These are phyloP conservation scores for Pythium apleroticum DNA, from an alignment of 352 stramenopile species.

Conservation along the genomic window DNA sequence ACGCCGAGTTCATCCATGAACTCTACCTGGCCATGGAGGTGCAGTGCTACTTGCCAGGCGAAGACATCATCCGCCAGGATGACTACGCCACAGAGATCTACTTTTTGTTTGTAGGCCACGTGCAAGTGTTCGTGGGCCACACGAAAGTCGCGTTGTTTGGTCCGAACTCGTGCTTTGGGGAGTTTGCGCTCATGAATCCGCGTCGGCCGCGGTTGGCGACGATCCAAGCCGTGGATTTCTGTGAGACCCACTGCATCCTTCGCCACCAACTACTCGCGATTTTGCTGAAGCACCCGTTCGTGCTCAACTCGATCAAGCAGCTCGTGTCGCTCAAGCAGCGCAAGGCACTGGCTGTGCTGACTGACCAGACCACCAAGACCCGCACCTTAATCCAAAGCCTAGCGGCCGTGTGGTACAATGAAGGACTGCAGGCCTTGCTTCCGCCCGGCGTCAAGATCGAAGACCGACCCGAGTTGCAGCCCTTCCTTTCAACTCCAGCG, in stretches of 20 bases:
- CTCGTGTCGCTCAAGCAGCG: constrained; percentile 48
- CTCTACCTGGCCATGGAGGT: constrained; percentile 76
- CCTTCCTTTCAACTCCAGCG: constrained; percentile 27
- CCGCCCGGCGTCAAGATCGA: constrained; percentile 34
- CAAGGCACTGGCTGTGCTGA: constrained; percentile 57
- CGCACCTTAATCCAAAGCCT: constrained; percentile 63
- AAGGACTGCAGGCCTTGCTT: constrained; percentile 50
- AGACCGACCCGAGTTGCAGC: constrained; percentile 42
- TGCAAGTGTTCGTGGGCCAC: constrained; percentile 68
- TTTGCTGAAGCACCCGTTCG: constrained; percentile 53
- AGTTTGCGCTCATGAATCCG: constrained; percentile 81
- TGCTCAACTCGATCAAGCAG: constrained; percentile 58
- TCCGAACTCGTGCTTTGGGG: constrained; percentile 74
- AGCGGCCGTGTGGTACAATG: constrained; percentile 57
- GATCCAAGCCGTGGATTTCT: constrained; percentile 79
- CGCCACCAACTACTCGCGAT: constrained; percentile 47
- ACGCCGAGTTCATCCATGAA: constrained; percentile 78
- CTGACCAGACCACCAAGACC: constrained; percentile 56
- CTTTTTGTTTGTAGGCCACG: constrained; percentile 77
- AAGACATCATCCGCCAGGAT: constrained; percentile 79
- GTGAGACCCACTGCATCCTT: constrained; percentile 69
- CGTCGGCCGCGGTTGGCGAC: constrained; percentile 64
- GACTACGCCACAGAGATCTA: constrained; percentile 84
- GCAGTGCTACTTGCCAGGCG: constrained; percentile 66
- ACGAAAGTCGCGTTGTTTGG: constrained; percentile 63